Base-by-base conservation (phyloP, 352 stramenopile genomes). In the Globisporangium cederbergense region DNA sequence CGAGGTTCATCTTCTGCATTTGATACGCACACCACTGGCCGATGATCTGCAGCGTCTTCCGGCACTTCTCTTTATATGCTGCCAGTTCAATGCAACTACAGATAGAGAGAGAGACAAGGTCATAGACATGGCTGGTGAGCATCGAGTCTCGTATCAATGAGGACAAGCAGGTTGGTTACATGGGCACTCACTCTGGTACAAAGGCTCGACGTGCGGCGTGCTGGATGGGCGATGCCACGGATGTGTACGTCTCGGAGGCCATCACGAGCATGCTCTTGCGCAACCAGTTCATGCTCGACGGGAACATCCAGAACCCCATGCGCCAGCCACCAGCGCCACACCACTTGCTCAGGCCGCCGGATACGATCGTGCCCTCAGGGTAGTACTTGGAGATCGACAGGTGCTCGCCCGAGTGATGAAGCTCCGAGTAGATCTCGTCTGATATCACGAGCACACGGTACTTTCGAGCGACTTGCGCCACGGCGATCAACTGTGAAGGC, bases 391-490 rank as follows among this genome's bases (percentile, higher is more conserved):
- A 93, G 53, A 96, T 90, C 6, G 86, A 95, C 13, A 90, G 49
- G 46, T 96, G 88, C 9, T 81, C 73, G 28, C 82, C 80, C 18
- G 72, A 77, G 67, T 94, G 82, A 55, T 91, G 85, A 40, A 95
- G 66, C 67, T 95, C 88, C 36, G 86, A 93, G 72, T 96, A 96
- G 54, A 96, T 91, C 70, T 96, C 88, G 59, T 96, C 88, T 45
- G 88, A 96, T 25, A 96, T 85, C 22, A 96, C 86, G n/a, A 95
- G 80, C 53, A 96, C 81, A 20, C 87, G 80, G 66, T 95, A 95
- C 71, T 92, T 93, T 50, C 86, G 78, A 32, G 85, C 87, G 6
- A 95, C 71, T 13, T 80, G 70, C 30, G 88, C 88, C 14, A 96
- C 73, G 34, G 74, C 83, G 13, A 85, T 70, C 36, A 70, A 70